Base-by-base conservation (phyloP, 768 basidiomycete species). In the Lactarius vividus region DNA sequence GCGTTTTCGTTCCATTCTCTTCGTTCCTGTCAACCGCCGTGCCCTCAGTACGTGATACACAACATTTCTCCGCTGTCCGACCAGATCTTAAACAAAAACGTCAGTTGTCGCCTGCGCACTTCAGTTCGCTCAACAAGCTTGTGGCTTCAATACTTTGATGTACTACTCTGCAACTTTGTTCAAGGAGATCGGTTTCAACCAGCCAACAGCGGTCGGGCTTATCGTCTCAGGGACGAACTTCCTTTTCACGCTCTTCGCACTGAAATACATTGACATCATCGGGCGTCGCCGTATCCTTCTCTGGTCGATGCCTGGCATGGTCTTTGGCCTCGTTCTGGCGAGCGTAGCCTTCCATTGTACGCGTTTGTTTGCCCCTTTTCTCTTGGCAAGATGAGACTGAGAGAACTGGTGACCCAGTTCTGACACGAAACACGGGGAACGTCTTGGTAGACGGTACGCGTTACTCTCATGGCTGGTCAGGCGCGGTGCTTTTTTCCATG, bases 51-150 rank as follows among this genome's bases (percentile, higher is more conserved):
- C 20, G 83, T 78, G 57, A 39, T n/a, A 37, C 49, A 26, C n/a
- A 4, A 26, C 37, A 8, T 26, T 57, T 39, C 37, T 39, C 8
- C 4, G 23, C 23, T 39, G 6, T 53, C 63, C 7, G n/a, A 52
- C n/a, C n/a, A 28, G 11, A 67, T 40, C 28, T 7, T 53, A 42
- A n/a, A 55, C n/a, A 20, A n/a, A 0, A 29, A 33, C 13, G 5
- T 57, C 63, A 91, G 88, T 89, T 68, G 81, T 94, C 62, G 88
- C 84, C 11, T 90, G 89, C 72, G 91, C 88, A 53, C 84, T 93
- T 75, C 91, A 93, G 77, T 90, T 88, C 0, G 88, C 86, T 75
- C 92, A 94, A 72, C 92, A 93, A 73, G 80, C 93, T 0, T 92
- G 46, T 13, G 92, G 92, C 2, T 92, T 92, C 80, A 92, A 93